Percentiles rank a stretch among this genome's conserved stretches.
Conservation (phyloP, 495 filamentous ascomycete species). For the Viridothelium virens region DNA sequence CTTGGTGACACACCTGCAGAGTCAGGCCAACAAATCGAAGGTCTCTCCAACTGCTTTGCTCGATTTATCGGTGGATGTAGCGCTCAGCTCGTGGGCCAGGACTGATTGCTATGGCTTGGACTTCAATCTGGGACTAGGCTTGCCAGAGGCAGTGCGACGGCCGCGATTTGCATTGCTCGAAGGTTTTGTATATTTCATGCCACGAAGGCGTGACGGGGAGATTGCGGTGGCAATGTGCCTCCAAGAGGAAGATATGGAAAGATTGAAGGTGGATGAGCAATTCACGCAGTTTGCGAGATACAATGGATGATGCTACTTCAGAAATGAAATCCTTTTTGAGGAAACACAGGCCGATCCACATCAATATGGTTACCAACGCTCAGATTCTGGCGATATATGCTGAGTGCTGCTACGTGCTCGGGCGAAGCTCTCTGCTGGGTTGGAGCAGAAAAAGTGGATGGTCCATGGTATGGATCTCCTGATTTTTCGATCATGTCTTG, state of each 20-base stretch:
- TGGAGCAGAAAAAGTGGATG: background rate
- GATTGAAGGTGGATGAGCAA: slow-evolving; percentile 35
- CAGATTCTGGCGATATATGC: background rate
- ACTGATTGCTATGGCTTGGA: slow-evolving; percentile 40
- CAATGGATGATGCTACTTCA: background rate
- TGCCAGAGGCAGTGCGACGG: slow-evolving; percentile 43
- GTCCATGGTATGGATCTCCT: background rate
- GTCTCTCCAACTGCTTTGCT: slow-evolving; percentile 30
- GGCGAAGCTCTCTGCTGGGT: background rate
- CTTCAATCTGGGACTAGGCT: slow-evolving; percentile 44
- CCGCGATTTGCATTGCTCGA: slow-evolving; percentile 41
- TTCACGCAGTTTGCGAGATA: slow-evolving; percentile 27
- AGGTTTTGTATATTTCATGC: slow-evolving; percentile 44
- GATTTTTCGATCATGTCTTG: background rate
- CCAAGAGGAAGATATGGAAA: slow-evolving; percentile 40
- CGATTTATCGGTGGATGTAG: slow-evolving; percentile 37
- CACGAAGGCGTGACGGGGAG: slow-evolving; percentile 36
- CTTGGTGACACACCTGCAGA: slow-evolving; percentile 40
- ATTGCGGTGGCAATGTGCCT: slow-evolving; percentile 41
- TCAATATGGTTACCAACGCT: background rate
- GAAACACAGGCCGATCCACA: background rate
- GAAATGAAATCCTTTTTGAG: background rate
- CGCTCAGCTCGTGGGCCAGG: slow-evolving; percentile 50
- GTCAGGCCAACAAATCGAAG: slow-evolving; percentile 30
- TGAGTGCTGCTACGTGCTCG: background rate